Base-by-base conservation (phyloP, 495 filamentous ascomycete genomes). In the Bacidia gigantensis region DNA sequence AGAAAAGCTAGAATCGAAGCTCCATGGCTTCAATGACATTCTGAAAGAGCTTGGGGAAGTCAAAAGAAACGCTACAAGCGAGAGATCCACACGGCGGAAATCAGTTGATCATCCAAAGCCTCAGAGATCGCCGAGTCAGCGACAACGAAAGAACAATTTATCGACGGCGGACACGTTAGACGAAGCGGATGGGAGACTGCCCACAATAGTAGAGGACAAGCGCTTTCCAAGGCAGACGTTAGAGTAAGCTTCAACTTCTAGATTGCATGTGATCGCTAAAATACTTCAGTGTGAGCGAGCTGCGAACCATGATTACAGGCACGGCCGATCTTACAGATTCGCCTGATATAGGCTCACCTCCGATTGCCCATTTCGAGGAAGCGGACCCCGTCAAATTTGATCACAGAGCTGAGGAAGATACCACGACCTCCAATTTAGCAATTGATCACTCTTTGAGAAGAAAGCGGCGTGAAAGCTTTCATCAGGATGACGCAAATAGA, bases 131-230 rank as follows among this genome's bases (percentile, higher is more conserved):
- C 58, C 58, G 62, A 67, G 65, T 57, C 71, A 60, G 64, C 77
- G 44, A 61, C 74, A 57, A 63, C 74, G 54, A 60, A 73, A 66
- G 53, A 77, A 79, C 48, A 60, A 42, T 12, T 49, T 63, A 46
- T 56, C 56, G 14, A 55, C 66, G 22, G 54, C 67, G 20, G 80
- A 82, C 51, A 66, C 65, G 20, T 61, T 73, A 11, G 73, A 77
- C 56, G 61, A 66, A 41, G 71, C 73, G 58, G 81, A 86, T 57
- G 84, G 82, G 26, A 75, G 75, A 57, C 65, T 98, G 50, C 86
- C 90, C 7, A 79, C 84, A 0, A 95, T 98, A 46, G 63, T 80
- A 47, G 92, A 98, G 66, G 82, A 86, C 61, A 92, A 89, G 65
- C 68, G 67, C 35, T 93, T 78, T 58, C 83, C 83, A 14, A 71